Conservation (phyloP, 495 filamentous ascomycete species). For the Penicillium silybi region DNA sequence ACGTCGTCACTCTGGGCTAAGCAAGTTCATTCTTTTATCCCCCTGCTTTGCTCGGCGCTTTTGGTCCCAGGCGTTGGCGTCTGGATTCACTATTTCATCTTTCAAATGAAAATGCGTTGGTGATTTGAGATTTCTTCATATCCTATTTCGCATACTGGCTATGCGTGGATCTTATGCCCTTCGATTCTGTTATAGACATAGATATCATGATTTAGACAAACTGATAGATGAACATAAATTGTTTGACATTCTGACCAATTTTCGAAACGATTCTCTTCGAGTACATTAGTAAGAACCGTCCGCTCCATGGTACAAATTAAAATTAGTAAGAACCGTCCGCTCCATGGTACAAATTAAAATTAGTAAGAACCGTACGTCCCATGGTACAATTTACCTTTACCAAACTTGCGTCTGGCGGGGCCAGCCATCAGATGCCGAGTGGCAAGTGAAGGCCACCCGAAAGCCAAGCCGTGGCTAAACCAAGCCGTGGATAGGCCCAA, state of each 20-base stretch:
- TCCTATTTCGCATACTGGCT: background rate
- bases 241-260: background rate
- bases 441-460: background rate
- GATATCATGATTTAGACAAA: background rate
- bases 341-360: background rate
- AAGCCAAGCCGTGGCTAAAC: background rate
- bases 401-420: no score
- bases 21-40: background rate
- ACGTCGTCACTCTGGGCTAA: slow-evolving; percentile 30
- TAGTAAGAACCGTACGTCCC: background rate
- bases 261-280: background rate
- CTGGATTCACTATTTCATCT: background rate
- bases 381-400: background rate
- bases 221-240: background rate
- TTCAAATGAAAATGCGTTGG: background rate
- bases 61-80: background rate
- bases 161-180: background rate
- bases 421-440: background rate
- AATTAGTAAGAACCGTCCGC: background rate
- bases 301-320: background rate
- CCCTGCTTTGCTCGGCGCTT: background rate
- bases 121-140: background rate
- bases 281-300: background rate
- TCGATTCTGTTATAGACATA: background rate
- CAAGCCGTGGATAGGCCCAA: background rate